Base-by-base conservation (phyloP, 768 basidiomycete species). In the Dioszegia aurantiaca region DNA sequence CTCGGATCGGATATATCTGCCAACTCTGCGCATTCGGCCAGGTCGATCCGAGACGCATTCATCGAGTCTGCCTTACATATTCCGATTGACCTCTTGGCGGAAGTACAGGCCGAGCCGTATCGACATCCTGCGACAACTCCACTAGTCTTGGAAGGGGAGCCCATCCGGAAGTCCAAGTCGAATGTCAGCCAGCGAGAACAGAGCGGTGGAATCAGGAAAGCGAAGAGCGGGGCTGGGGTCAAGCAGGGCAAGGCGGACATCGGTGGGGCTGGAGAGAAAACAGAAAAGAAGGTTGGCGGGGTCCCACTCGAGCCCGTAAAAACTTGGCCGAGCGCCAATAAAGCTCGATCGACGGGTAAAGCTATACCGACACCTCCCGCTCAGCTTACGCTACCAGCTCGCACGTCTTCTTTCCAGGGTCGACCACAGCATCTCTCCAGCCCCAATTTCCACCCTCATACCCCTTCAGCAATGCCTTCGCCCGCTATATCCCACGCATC, bases 11-110 rank as follows among this genome's bases (percentile, higher is more conserved):
- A 45, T 30, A 17, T 23, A 8, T 56, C 36, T 2, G 43, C 31
- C 17, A 6, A 19, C 6, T 53, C 63, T 37, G 43, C 19, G 2
- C n/a, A 17, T 23, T 53, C 63, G 17, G 43, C 59, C 26, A 54
- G 59, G 19, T 52, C 60, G 2, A 46, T 59, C 46, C 46, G 65
- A 44, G 68, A 70, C 41, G 65, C 65, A 1, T 70, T 67, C 42
- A 51, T 70, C 53, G 42, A 42, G n/a, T 70, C 68, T 8, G 68
- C 68, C 0, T 44, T 65, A 0, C 19, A 49, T 19, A 48, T 70
- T 10, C 65, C 68, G 2, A 44, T 70, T 1, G 68, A 70, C 6
- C 53, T 70, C 24, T 46, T 70, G 3, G 24, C 49, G 1, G 55
- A 58, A 21, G 28, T 47, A 17, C 46, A 47, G 16, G 36, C 23